These are phyloP conservation scores for Trichoderma gamsii DNA, from an alignment of 495 filamentous ascomycete genomes.

Conservation along the genomic window DNA sequence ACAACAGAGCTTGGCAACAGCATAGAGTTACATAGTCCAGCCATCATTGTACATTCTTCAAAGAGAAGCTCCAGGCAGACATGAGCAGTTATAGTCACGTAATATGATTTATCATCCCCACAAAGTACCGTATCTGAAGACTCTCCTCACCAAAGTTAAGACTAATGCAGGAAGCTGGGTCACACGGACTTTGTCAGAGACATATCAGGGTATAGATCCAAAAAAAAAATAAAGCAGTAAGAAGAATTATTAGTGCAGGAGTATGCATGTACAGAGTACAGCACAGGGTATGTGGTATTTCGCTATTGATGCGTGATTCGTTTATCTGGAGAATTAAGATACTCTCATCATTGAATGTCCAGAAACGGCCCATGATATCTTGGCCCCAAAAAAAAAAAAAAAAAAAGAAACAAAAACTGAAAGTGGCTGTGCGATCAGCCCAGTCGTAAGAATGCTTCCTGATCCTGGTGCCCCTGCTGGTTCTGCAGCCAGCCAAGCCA, in stretches of 20 bases:
- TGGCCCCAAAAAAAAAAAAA: background rate
- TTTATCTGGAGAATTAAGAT: background rate
- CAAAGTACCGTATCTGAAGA: too few relatives aligned
- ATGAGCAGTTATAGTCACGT: background rate
- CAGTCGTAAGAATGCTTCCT: background rate
- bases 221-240: background rate
- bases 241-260: background rate
- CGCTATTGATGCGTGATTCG: slow-evolving; percentile 9
- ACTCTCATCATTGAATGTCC: background rate
- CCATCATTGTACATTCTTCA: too few relatives aligned
- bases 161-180: slow-evolving; percentile 7
- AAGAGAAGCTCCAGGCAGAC: too few relatives aligned
- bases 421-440: slow-evolving; percentile 1
- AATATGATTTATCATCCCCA: background rate
- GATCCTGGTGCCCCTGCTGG: background rate
- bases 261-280: slow-evolving; percentile 2
- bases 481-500: background rate
- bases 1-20: too few relatives aligned
- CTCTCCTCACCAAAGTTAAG: background rate
- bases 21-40: too few relatives aligned
- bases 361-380: background rate
- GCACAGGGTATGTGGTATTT: slow-evolving; percentile 14
- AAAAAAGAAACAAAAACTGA: background rate
- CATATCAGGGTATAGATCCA: too few relatives aligned
- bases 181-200: background rate